Base-by-base conservation (phyloP, 164 flowering plant genomes). In the Berberis thunbergii region DNA sequence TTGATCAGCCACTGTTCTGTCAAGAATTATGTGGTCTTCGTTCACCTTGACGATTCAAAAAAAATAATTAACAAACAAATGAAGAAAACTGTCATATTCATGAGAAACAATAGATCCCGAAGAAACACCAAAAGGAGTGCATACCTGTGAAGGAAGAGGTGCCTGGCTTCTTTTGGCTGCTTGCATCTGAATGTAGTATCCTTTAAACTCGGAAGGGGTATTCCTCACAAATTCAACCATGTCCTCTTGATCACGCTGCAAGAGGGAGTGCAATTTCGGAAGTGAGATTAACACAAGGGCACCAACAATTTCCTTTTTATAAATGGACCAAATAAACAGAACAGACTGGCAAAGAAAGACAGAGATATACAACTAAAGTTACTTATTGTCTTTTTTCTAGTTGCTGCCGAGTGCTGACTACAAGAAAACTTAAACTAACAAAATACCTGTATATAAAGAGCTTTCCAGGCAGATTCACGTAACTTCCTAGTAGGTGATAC, bases 181-280 rank as follows among this genome's bases (percentile, higher is more conserved):
- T 62, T 94, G 95, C 98, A 94, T 94, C 78, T 91, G 98, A 59
- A 91, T 83, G 77, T 88, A 94, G 63, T 91, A 94, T 79, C 89
- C 95, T 70, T 85, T 94, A 68, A 88, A 91, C 75, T 94, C 97
- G 55, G 82, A 41, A 2, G 85, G 87, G 61, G 97, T 86, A 67
- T 80, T 84, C 73, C 87, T 81, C 53, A 89, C 91, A 69, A 86
- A 87, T 60, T 84, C 82, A 69, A 72, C 74, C 95, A 91, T 82
- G 78, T 94, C 97, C 64, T 87, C 87, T 74, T 80, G 86, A 76
- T 94, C 98, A 57, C 94, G 96, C 98, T 90, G 84, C 72, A 74
- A 65, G 54, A 46, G 56, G 66, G 69, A 68, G 4, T 10, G 45
- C 5, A 42, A 40, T 3, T 26, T 26, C 26, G 26, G 26, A 26